phyloP scores from a whole-genome alignment of 495 filamentous ascomycete genomes.

The Annulohypoxylon moriforme region DNA sequence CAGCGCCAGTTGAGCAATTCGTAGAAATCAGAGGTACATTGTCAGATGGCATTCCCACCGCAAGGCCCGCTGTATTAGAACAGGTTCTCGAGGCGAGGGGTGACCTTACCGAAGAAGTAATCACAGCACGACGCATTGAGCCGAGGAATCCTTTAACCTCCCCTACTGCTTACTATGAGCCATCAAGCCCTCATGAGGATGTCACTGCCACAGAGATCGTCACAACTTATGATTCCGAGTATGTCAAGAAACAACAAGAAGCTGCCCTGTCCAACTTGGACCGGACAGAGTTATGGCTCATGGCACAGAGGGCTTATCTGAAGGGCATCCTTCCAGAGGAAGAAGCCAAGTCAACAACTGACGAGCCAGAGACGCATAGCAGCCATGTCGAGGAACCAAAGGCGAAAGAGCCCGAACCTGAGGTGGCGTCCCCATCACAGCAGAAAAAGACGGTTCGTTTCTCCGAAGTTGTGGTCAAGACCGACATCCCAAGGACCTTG shows the following conservation, averaged over 20 bases:
- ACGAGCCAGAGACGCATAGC: constrained; percentile 46
- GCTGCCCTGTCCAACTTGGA: constrained; percentile 75
- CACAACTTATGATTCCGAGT: constrained; percentile 76
- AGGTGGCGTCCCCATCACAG: constrained; percentile 47
- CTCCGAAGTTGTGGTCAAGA: constrained; percentile 65
- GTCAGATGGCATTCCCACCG: constrained; percentile 74
- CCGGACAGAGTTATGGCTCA: constrained; percentile 84
- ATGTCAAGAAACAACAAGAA: constrained; percentile 72
- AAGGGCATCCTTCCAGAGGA: constrained; percentile 64
- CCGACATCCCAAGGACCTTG: constrained; percentile 56
- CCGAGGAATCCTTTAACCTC: constrained; percentile 49
- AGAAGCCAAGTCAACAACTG: constrained; percentile 60
- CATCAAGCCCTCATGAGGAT: constrained; percentile 55
- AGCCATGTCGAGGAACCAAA: constrained; percentile 40
- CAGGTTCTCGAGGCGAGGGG: constrained; percentile 38
- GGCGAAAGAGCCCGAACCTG: constrained; percentile 45
- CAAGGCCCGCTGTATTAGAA: constrained; percentile 57
- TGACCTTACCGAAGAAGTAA: constrained; percentile 36
- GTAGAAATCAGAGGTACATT: constrained; percentile 67
- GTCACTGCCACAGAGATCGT: constrained; percentile 64
- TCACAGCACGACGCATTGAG: constrained; percentile 45
- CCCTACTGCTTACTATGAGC: constrained; percentile 48
- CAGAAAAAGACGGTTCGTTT: constrained; percentile 84
- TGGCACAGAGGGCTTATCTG: constrained; percentile 81
- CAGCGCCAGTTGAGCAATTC: constrained; percentile 72